Percentiles rank a stretch among this genome's conserved stretches.
Evolutionary conservation across 345 rosid species (phyloP).

Genomic region (Acer saccharum): DNA sequence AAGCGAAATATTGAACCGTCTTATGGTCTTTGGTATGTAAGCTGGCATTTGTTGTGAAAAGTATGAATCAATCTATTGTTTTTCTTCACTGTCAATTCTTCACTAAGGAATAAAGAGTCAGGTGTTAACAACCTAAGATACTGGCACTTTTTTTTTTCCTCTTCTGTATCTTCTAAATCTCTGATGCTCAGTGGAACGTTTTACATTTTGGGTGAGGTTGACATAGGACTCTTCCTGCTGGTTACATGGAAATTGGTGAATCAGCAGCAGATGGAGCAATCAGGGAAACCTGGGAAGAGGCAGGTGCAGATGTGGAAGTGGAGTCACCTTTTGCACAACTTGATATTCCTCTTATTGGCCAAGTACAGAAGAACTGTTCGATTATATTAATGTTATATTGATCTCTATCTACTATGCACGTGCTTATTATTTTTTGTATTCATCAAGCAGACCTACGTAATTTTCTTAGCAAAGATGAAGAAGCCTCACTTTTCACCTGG

Average conservation of each 20-base stretch:
- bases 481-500: slow-evolving; percentile 82
- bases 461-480: slow-evolving; percentile 90
- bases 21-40: slow-evolving; percentile 71
- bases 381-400: slow-evolving; percentile 4
- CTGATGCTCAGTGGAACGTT: slow-evolving; percentile 9
- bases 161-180: background rate
- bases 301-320: slow-evolving; percentile 89
- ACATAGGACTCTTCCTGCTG: slow-evolving; percentile 97
- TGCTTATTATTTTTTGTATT: slow-evolving; percentile 14
- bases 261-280: slow-evolving; percentile 95
- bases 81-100: background rate
- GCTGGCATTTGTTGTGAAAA: slow-evolving; percentile 8
- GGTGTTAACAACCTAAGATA: slow-evolving; percentile 10
- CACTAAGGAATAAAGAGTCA: background rate
- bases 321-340: slow-evolving; percentile 87
- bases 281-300: slow-evolving; percentile 98
- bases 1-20: slow-evolving; percentile 98
- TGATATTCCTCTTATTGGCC: slow-evolving; percentile 94
- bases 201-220: slow-evolving; percentile 22
- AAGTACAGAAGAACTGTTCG: slow-evolving; percentile 45
- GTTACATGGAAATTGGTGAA: slow-evolving; percentile 96
- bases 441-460: slow-evolving; percentile 75
- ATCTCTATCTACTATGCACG: slow-evolving; percentile 12
- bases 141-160: slow-evolving; percentile 15
- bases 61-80: background rate